Base-by-base conservation (phyloP, 2,329 filamentous ascomycete genomes). In the Phaeomoniella chlamydospora region DNA sequence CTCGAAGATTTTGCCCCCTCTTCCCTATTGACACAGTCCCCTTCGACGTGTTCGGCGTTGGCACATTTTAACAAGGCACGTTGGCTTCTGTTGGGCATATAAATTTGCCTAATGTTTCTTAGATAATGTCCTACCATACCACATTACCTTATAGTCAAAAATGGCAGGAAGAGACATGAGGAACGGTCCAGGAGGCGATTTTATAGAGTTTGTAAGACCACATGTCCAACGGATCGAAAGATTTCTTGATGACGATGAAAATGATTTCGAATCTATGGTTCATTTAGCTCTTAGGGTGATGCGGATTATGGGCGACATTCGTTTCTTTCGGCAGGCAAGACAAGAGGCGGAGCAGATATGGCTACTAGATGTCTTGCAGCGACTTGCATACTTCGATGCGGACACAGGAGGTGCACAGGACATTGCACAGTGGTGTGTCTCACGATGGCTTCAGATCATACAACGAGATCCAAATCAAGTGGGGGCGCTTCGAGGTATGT, bases 381-480 rank as follows among this genome's bases (percentile, higher is more conserved):
- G 57, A 29, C 59, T 69, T 39, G 65, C 65, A 9, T 68, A 61
- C 43, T 53, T 59, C 40, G 66, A 71, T 38, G 50, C 59, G 11
- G 67, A 70, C 43, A 54, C 48, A 33, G 64, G 62, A 16, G 53
- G 52, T 17, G 53, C 68, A 10, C 42, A 42, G 29, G 67, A 68
- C 43, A 52, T 71, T 36, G 57, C 61, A 5, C 54, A 62, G 10
- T 71, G 65, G 62, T 68, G 66, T 41, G 53, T 68, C 38, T 50
- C 56, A 31, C 57, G 66, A 36, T 65, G 62, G 55, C 50, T 70
- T 17, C 48, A 51, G 18, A 46, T 71, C 9, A 50, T 67, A 5
- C 54, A 62, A 37, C 49, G 57, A 18, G 58, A 67, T 35, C 56
- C 64, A 9, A 52, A 61, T 2, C 59, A 65, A 41, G 50, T 61